Percentiles rank a stretch among this genome's conserved stretches.
Evolutionary conservation across 2,329 filamentous ascomycete genomes (phyloP).

Genomic region (Pseudogymnoascus sp.): DNA sequence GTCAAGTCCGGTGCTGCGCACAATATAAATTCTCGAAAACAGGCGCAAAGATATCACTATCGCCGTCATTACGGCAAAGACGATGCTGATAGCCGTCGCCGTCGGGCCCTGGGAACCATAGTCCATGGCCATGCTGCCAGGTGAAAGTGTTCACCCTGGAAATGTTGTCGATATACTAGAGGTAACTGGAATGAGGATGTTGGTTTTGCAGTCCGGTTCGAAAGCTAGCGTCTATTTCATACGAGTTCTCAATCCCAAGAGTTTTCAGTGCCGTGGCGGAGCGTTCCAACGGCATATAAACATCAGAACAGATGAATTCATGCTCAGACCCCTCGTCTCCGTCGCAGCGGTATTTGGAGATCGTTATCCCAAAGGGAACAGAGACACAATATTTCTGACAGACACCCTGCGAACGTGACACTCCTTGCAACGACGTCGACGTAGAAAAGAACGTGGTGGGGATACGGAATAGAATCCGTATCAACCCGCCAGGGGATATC

Average conservation of each 20-base stretch:
- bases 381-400: slow-evolving; percentile 6
- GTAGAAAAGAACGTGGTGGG: not conserved
- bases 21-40: slow-evolving; percentile 11
- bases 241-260: not conserved
- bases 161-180: not conserved
- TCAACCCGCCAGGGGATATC: not conserved
- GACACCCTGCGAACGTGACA: not conserved
- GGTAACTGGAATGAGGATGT: not conserved
- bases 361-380: not conserved
- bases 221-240: not conserved
- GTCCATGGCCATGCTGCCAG: slow-evolving; percentile 1
- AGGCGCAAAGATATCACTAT: slow-evolving; percentile 8
- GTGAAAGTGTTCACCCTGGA: not conserved
- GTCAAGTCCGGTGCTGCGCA: slow-evolving; percentile 6
- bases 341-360: not conserved
- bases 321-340: not conserved
- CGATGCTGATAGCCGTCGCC: slow-evolving; percentile 1
- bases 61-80: slow-evolving; percentile 10
- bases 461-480: not conserved
- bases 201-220: not conserved
- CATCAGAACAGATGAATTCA: slow-evolving; percentile 5
- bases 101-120: not conserved
- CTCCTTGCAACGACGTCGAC: not conserved
- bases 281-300: slow-evolving; percentile 2
- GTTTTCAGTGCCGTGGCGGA: not conserved